Conservation (phyloP, 768 basidiomycete species). For the Lentinula sp. region DNA sequence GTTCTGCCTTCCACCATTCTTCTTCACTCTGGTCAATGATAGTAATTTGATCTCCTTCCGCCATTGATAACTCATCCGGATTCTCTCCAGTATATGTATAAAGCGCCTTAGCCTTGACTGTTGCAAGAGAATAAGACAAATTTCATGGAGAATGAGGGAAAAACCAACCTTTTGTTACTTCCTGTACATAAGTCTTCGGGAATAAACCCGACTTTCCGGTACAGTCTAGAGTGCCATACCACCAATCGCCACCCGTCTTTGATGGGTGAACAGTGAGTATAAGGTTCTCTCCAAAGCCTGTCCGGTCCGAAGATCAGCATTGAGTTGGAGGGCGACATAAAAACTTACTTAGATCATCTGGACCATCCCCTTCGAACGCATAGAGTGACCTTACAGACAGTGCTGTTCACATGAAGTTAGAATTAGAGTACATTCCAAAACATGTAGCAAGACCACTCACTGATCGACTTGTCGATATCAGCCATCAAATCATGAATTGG, state of each 20-base stretch:
- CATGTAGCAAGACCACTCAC: constrained; percentile 30
- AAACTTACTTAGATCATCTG: constrained; percentile 79
- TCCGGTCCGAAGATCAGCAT: constrained; percentile 1
- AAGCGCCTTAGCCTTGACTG: constrained; percentile 70
- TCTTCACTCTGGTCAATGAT: constrained; percentile 80
- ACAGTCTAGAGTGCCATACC: constrained; percentile 71
- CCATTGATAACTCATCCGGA: constrained; percentile 80
- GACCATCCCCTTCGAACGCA: constrained; percentile 78
- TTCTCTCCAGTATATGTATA: constrained; percentile 70
- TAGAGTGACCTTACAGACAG: constrained; percentile 77
- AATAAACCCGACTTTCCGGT: constrained; percentile 78
- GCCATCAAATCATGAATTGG: constrained; percentile 46
- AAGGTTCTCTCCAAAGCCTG: constrained; percentile 77
- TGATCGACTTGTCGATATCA: constrained; percentile 62
- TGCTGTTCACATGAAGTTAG: constrained; percentile 33
- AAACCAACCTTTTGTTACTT: constrained; percentile 57
- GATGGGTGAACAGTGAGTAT: constrained; percentile 81
- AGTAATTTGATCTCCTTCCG: constrained; percentile 69
- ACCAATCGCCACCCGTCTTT: constrained; percentile 86
- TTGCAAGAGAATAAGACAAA: not conserved
- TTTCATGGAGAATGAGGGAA: not conserved
- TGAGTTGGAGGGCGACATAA: not conserved
- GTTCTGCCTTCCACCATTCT: constrained; percentile 97
- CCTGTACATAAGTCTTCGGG: constrained; percentile 84
- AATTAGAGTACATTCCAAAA: not conserved